Evolutionary conservation across 352 stramenopile genomes (phyloP).

Genomic region (Phytopythium mirpurense): DNA sequence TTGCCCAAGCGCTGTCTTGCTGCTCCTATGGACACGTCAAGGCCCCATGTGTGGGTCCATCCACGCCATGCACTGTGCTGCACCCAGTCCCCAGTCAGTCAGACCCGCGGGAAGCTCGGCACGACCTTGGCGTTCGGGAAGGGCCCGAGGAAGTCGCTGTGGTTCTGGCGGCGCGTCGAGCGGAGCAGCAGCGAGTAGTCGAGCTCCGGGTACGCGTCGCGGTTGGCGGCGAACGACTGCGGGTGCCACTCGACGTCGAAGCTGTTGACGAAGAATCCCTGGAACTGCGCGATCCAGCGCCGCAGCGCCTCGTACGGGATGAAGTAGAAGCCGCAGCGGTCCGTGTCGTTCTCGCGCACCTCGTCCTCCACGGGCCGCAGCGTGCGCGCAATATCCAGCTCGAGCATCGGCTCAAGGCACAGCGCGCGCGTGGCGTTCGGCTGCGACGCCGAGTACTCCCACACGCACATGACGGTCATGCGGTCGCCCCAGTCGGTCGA

Average conservation of each 20-base stretch:
- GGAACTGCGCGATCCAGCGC: conserved; percentile 70
- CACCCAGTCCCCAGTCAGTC: too few species aligned
- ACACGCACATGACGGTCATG: conserved; percentile 82
- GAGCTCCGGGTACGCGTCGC: conserved; percentile 33
- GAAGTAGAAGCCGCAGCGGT: conserved; percentile 81
- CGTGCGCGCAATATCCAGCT: conserved; percentile 56
- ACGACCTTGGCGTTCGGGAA: conserved; percentile 73
- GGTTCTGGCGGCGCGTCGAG: conserved; percentile 69
- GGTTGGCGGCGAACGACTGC: conserved; percentile 64
- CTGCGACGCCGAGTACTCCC: conserved; percentile 57
- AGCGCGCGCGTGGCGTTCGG: conserved; percentile 39
- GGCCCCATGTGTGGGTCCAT: too few species aligned
- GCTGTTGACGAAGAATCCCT: conserved; percentile 81
- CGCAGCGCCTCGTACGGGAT: conserved; percentile 76
- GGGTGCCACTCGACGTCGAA: conserved; percentile 72
- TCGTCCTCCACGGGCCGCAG: conserved; percentile 47
- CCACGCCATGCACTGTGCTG: too few species aligned
- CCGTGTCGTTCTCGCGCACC: conserved; percentile 67
- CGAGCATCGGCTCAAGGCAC: conserved; percentile 72
- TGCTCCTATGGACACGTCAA: too few species aligned
- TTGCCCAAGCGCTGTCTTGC: too few species aligned
- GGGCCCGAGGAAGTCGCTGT: conserved; percentile 59
- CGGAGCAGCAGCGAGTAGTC: conserved; percentile 62
- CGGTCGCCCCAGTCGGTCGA: conserved; percentile 76
- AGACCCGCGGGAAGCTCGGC: conserved; percentile 23